Percentiles rank a stretch among this genome's conserved stretches.
These are phyloP conservation scores for Chlamydomonas reinhardtii DNA, from an alignment of 163 green algal species.

Conservation along the genomic window DNA sequence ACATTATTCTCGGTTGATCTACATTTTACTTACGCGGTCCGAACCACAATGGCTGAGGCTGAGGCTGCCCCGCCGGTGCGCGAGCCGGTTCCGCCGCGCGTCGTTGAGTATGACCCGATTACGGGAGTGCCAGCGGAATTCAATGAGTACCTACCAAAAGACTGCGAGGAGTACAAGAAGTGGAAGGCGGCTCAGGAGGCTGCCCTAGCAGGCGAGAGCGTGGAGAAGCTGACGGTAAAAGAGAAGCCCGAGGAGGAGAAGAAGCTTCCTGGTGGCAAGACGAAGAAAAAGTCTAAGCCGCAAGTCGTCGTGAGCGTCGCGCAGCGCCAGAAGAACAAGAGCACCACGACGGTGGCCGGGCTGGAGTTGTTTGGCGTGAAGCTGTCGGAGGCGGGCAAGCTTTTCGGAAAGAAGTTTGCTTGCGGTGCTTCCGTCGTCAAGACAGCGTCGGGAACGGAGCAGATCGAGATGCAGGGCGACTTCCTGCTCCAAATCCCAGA, in stretches of 20 bases:
- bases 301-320: conserved; percentile 89
- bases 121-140: conserved; percentile 85
- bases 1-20: too few species aligned
- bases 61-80: neutral
- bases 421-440: conserved; percentile 94
- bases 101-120: conserved; percentile 86
- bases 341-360: conserved; percentile 93
- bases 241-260: conserved; percentile 65
- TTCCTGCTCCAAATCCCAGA: conserved; percentile 82
- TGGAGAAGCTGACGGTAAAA: conserved; percentile 70
- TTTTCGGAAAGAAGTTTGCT: conserved; percentile 99
- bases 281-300: conserved; percentile 81
- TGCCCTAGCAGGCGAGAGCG: conserved; percentile 26
- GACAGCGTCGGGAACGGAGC: conserved; percentile 89
- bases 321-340: conserved; percentile 97
- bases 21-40: too few species aligned
- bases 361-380: conserved; percentile 96
- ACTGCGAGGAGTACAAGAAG: conserved; percentile 88
- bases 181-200: conserved; percentile 81
- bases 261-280: conserved; percentile 78
- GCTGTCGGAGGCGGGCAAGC: conserved; percentile 93
- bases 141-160: conserved; percentile 88
- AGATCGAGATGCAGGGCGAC: conserved; percentile 97
- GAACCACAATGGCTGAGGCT: neutral
- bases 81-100: conserved; percentile 46